A percentile compares a stretch with the other conserved stretches of the same genome.
Conservation (phyloP, 2,329 filamentous ascomycete species). For the Stagonosporopsis chrysanthemi region DNA sequence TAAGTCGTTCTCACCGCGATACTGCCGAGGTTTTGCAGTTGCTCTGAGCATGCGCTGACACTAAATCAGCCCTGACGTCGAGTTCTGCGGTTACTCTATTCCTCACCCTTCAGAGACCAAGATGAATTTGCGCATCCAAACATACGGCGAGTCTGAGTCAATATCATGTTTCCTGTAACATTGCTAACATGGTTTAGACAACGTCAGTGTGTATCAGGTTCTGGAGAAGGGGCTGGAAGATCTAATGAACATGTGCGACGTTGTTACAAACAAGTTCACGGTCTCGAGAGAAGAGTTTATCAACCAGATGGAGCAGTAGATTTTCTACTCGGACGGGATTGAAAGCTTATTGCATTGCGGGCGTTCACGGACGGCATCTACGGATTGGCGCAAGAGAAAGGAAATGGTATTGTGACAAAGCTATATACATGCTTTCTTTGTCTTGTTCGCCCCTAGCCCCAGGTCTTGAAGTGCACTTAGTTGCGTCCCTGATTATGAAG, state of each 20-base stretch:
- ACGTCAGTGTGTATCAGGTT: constrained; percentile 81
- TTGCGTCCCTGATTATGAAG: constrained; percentile 47
- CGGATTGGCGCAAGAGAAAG: constrained; percentile 39
- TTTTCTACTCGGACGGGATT: not conserved
- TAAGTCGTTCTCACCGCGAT: constrained; percentile 55
- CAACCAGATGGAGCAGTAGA: constrained; percentile 40
- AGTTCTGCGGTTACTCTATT: constrained; percentile 98
- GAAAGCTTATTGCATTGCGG: constrained; percentile 37
- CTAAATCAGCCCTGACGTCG: constrained; percentile 79
- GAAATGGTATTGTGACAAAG: constrained; percentile 47
- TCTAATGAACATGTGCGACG: constrained; percentile 89
- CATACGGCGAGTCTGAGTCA: constrained; percentile 72
- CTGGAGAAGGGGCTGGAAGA: constrained; percentile 90
- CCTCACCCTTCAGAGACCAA: constrained; percentile 94
- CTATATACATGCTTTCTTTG: constrained; percentile 43
- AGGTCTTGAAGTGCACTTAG: constrained; percentile 28
- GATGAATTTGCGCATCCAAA: constrained; percentile 98
- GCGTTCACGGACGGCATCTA: constrained; percentile 39
- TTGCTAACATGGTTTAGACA: constrained; percentile 61
- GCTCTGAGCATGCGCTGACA: constrained; percentile 2
- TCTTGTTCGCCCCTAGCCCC: constrained; percentile 19
- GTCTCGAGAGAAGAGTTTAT: constrained; percentile 70
- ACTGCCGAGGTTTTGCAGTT: not conserved
- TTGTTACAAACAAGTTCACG: constrained; percentile 89
- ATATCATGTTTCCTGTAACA: not conserved